Evolutionary conservation across 2,329 filamentous ascomycete genomes (phyloP).

Genomic region (Chaetomiaceae sp.): DNA sequence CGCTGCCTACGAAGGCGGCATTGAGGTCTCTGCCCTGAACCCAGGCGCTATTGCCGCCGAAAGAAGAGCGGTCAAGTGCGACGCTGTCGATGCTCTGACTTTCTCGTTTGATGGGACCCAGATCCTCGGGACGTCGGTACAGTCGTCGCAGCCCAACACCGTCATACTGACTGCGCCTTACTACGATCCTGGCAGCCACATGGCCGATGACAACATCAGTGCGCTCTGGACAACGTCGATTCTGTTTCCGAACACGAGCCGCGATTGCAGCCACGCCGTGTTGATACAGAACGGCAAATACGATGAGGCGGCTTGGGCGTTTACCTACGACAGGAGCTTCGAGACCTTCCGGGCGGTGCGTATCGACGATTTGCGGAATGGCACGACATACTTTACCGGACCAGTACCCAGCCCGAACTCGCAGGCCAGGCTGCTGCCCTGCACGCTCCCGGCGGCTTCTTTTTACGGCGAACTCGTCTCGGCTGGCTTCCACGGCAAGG

Average conservation of each 20-base stretch:
- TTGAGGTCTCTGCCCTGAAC: slow-evolving; percentile 76
- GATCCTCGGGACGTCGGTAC: slow-evolving; percentile 68
- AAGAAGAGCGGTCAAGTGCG: slow-evolving; percentile 72
- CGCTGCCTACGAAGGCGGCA: slow-evolving; percentile 80
- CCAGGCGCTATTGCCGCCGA: slow-evolving; percentile 60
- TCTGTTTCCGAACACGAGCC: slow-evolving; percentile 74
- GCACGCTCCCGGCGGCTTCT: slow-evolving; percentile 65
- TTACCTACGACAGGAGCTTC: slow-evolving; percentile 72
- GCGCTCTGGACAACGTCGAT: slow-evolving; percentile 83
- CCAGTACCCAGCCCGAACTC: slow-evolving; percentile 52
- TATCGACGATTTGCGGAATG: slow-evolving; percentile 69
- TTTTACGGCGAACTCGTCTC: slow-evolving; percentile 67
- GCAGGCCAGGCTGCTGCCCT: slow-evolving; percentile 60
- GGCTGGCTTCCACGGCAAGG: slow-evolving; percentile 66
- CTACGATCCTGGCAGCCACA: slow-evolving; percentile 65
- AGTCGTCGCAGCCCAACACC: slow-evolving; percentile 61
- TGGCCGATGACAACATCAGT: slow-evolving; percentile 64
- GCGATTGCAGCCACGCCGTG: slow-evolving; percentile 72
- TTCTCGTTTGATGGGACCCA: slow-evolving; percentile 78
- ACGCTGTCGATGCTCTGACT: slow-evolving; percentile 66
- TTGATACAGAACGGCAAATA: slow-evolving; percentile 58
- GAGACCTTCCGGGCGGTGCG: slow-evolving; percentile 75
- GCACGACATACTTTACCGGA: slow-evolving; percentile 74
- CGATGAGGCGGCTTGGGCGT: slow-evolving; percentile 69
- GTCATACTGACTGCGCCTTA: slow-evolving; percentile 77